These are phyloP conservation scores for Colletotrichum sp. DNA, from an alignment of 2,329 filamentous ascomycete genomes.

Conservation along the genomic window DNA sequence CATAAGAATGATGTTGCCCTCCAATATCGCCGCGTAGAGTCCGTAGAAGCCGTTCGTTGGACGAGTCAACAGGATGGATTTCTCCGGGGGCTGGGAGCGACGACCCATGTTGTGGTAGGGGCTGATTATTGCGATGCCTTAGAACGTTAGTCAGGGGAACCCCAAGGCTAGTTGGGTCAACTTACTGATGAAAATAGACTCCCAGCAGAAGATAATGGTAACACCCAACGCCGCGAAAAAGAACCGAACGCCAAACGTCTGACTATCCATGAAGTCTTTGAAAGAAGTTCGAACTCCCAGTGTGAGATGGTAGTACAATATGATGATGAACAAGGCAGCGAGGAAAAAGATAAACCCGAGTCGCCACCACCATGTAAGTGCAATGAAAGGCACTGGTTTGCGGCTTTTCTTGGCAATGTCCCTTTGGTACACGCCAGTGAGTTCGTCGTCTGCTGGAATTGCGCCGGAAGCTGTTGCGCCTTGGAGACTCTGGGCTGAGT, in stretches of 20 bases:
- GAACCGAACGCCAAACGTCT: slow-evolving; percentile 47
- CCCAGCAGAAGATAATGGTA: slow-evolving; percentile 44
- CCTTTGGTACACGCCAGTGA: neutral
- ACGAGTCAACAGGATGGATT: slow-evolving; percentile 44
- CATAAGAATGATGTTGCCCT: slow-evolving; percentile 43
- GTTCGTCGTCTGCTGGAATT: neutral
- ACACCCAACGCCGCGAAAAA: slow-evolving; percentile 46
- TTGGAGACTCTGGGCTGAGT: slow-evolving; percentile 24
- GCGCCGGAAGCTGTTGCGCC: neutral
- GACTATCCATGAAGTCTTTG: slow-evolving; percentile 40
- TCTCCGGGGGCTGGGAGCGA: slow-evolving; percentile 36
- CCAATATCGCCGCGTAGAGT: slow-evolving; percentile 38
- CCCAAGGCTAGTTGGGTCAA: neutral
- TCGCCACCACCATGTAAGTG: slow-evolving; percentile 38
- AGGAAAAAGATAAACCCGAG: slow-evolving; percentile 35
- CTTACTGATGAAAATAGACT: slow-evolving; percentile 42
- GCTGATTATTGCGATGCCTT: slow-evolving; percentile 49
- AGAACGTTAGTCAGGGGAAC: neutral
- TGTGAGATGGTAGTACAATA: slow-evolving; percentile 44
- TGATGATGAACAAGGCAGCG: slow-evolving; percentile 35
- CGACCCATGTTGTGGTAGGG: slow-evolving; percentile 47
- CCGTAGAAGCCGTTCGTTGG: slow-evolving; percentile 52
- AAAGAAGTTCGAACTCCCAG: slow-evolving; percentile 25
- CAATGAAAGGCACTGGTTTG: slow-evolving; percentile 34
- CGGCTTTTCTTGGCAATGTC: neutral